Conservation (phyloP, 495 filamentous ascomycete species). For the Parmelia sp. region DNA sequence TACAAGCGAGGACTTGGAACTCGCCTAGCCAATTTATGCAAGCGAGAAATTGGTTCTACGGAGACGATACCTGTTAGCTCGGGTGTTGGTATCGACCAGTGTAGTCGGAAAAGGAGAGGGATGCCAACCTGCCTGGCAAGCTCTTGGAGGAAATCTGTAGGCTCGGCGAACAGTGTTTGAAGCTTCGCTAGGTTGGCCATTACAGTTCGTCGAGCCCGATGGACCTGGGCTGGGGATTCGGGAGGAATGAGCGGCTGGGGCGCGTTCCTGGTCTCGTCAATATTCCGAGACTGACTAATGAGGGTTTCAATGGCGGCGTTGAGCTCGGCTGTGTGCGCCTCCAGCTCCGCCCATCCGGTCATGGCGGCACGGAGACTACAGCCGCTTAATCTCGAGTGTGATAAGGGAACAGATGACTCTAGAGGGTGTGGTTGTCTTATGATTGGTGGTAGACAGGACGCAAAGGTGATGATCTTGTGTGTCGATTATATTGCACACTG, state of each 20-base stretch:
- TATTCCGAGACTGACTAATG: not conserved
- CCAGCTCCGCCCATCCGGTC: slow-evolving; percentile 11
- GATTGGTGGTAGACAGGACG: no score
- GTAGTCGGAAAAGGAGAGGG: not conserved
- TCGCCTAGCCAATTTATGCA: slow-evolving; percentile 41
- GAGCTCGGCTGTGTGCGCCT: slow-evolving; percentile 14
- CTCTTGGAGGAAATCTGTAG: slow-evolving; percentile 21
- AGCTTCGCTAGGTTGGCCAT: slow-evolving; percentile 16
- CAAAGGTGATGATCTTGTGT: no score
- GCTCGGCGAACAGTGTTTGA: slow-evolving; percentile 20
- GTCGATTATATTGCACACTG: no score
- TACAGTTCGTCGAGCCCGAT: slow-evolving; percentile 13
- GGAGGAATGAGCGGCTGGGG: slow-evolving; percentile 3
- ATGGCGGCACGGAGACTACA: slow-evolving; percentile 1
- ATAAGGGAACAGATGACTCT: no score
- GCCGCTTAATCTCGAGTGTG: not conserved
- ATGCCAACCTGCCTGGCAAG: slow-evolving; percentile 21
- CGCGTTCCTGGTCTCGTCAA: not conserved
- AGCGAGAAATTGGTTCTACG: slow-evolving; percentile 35
- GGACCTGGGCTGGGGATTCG: slow-evolving; percentile 2
- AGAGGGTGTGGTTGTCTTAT: no score
- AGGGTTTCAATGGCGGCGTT: slow-evolving; percentile 15
- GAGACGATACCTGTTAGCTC: slow-evolving; percentile 1
- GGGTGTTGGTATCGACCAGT: not conserved
- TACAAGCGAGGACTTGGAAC: slow-evolving; percentile 40